Evolutionary conservation across 2,329 filamentous ascomycete species (phyloP).

Genomic region (Aspergillus hiratsukae): DNA sequence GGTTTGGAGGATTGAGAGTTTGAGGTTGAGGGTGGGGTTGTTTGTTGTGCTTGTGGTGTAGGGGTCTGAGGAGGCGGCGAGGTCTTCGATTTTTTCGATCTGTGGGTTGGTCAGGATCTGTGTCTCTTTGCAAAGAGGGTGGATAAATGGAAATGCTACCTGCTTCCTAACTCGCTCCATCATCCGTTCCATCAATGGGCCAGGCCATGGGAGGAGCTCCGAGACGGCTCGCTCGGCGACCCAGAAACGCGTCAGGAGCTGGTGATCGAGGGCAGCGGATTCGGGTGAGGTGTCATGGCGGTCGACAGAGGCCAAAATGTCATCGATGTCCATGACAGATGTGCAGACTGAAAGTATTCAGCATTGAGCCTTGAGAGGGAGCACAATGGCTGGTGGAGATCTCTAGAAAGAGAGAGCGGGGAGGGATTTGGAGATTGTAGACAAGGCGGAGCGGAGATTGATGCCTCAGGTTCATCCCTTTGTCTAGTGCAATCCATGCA

Average conservation of each 20-base stretch:
- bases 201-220: conserved; percentile 77
- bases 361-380: conserved; percentile 1
- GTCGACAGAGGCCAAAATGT: conserved; percentile 72
- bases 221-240: conserved; percentile 85
- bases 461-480: conserved; percentile 1
- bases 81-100: conserved; percentile 65
- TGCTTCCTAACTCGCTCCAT: conserved; percentile 66
- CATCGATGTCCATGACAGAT: conserved; percentile 67
- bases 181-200: conserved; percentile 74
- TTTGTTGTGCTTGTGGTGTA: conserved; percentile 55
- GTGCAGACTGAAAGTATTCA: not conserved
- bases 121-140: too few species aligned
- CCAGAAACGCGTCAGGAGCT: conserved; percentile 87
- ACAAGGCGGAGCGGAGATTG: conserved; percentile 15
- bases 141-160: conserved; percentile 24
- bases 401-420: not conserved
- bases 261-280: conserved; percentile 61
- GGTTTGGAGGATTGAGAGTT: conserved; percentile 90
- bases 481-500: not conserved
- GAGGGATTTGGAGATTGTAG: conserved; percentile 3
- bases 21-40: conserved; percentile 88
- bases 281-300: conserved; percentile 45
- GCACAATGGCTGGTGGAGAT: not conserved
- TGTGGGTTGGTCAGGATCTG: conserved; percentile 12
- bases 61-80: conserved; percentile 43